Percentiles rank a stretch among this genome's conserved stretches.
phyloP scores from a whole-genome alignment of 805 yeast species.

The Kodamaea kaohsiungensis region DNA sequence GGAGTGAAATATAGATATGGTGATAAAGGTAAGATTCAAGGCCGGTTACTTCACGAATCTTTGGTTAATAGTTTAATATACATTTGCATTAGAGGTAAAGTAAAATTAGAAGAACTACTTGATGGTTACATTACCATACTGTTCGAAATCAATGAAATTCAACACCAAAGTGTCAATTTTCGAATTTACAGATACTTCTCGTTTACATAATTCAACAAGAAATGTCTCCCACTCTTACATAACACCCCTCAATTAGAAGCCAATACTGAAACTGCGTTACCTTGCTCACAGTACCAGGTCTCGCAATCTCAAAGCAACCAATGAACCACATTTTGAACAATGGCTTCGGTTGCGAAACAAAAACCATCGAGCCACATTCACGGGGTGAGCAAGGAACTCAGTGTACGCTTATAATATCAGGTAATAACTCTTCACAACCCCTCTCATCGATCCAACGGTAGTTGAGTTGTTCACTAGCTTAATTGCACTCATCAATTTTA shows the following conservation, averaged over 20 bases:
- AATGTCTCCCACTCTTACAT: neutral
- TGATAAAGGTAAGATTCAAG: neutral
- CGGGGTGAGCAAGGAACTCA: neutral
- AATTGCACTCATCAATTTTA: no score
- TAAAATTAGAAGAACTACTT: neutral
- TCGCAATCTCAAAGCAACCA: neutral
- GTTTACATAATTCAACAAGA: neutral
- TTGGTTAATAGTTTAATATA: neutral
- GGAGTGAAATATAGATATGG: constrained; percentile 7
- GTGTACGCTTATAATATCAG: neutral
- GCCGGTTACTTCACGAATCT: neutral
- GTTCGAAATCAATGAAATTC: neutral
- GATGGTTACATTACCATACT: no score
- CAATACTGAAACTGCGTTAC: neutral
- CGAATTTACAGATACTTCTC: neutral
- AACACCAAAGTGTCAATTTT: neutral
- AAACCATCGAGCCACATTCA: neutral
- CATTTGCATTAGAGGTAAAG: neutral
- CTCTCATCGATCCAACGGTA: neutral
- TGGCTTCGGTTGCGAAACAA: neutral
- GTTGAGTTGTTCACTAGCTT: no score
- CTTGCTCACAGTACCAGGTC: neutral
- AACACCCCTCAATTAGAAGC: neutral
- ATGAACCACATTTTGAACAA: neutral
- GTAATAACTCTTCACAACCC: neutral